Conservation (phyloP, 208 protist genomes). For the Wallacemonas sp. region DNA sequence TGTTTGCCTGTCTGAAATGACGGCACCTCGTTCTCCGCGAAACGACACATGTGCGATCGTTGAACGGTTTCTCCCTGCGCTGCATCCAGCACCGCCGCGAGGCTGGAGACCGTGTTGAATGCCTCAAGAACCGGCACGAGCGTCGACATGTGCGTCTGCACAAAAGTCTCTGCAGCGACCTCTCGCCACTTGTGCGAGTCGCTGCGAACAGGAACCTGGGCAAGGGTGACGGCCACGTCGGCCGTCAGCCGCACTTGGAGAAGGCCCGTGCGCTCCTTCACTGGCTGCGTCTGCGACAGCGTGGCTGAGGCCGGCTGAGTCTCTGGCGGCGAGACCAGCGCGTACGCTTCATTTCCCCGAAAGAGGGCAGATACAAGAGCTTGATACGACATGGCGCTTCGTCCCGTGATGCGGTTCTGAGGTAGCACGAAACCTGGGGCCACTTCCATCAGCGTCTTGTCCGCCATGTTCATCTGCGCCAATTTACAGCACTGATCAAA, state of each 20-base stretch:
- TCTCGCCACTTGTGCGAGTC: background rate
- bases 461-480: slow-evolving; percentile 8
- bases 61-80: slow-evolving; percentile 1
- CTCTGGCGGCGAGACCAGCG: background rate
- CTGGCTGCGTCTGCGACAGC: background rate
- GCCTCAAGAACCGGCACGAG: slow-evolving; percentile 4
- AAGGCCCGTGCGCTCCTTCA: background rate
- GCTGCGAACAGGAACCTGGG: background rate
- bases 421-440: slow-evolving; percentile 1
- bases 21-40: background rate
- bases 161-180: background rate
- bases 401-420: background rate
- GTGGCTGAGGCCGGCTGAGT: too few relatives aligned
- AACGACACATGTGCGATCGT: background rate
- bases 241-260: background rate
- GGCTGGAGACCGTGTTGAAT: background rate
- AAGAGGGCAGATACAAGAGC: slow-evolving; percentile 3
- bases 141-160: background rate
- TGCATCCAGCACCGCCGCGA: slow-evolving; percentile 4
- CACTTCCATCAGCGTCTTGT: slow-evolving; percentile 6
- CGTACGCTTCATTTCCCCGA: background rate
- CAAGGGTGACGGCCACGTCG: background rate
- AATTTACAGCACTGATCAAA: slow-evolving; percentile 3
- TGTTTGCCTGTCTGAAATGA: too few relatives aligned
- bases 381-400: slow-evolving; percentile 7